A percentile compares a stretch with the other conserved stretches of the same genome.
These are phyloP conservation scores for Phylloporus arenicola DNA, from an alignment of 768 basidiomycete species.

Conservation along the genomic window DNA sequence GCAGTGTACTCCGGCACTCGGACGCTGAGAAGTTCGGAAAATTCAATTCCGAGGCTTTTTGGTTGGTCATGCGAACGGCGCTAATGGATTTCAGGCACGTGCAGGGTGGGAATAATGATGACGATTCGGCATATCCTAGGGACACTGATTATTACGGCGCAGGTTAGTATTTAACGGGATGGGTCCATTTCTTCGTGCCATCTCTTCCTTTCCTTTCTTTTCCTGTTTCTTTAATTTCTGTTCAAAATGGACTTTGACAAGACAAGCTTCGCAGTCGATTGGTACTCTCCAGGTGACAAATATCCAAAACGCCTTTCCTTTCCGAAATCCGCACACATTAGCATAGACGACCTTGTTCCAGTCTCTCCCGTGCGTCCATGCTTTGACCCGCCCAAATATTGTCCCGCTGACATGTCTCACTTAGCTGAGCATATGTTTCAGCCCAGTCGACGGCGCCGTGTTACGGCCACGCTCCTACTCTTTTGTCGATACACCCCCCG, in stretches of 20 bases:
- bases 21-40: too few species aligned
- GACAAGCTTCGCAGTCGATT: conserved; percentile 29
- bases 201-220: conserved; percentile 2
- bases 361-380: conserved; percentile 21
- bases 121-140: too few species aligned
- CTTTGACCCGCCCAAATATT: not conserved
- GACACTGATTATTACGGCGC: not conserved
- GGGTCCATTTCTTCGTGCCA: not conserved
- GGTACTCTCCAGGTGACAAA: conserved; percentile 27
- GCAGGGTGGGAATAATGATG: not conserved
- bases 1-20: too few species aligned
- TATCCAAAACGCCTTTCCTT: conserved; percentile 28
- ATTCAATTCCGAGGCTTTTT: too few species aligned
- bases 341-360: conserved; percentile 27
- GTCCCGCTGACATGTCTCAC: conserved; percentile 7
- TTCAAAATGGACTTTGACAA: conserved; percentile 30
- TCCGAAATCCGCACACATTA: conserved; percentile 31
- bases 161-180: not conserved
- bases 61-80: too few species aligned
- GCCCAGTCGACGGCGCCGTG: conserved; percentile 9
- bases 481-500: conserved; percentile 7
- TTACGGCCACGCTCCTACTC: conserved; percentile 12
- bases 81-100: not conserved
- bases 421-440: conserved; percentile 23
- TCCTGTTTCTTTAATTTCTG: conserved; percentile 1